Base-by-base conservation (phyloP, 2,329 filamentous ascomycete genomes). In the Colletotrichum sublineola region DNA sequence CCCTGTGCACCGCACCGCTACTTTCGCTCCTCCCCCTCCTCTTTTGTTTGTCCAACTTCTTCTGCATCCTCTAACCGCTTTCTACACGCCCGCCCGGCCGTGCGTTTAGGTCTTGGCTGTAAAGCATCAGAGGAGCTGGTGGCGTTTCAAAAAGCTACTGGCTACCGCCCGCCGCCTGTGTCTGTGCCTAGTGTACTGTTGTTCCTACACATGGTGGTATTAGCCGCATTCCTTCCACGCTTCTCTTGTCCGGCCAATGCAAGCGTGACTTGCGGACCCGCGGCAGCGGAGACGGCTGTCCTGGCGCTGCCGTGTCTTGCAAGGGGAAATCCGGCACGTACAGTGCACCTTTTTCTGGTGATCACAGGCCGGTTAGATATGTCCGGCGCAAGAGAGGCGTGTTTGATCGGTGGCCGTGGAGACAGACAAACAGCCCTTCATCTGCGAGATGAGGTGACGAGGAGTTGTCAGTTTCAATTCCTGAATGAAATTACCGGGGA, bases 1-100 rank as follows among this genome's bases (percentile, higher is more conserved):
- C 71, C 71, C 50, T 73, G 71, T 50, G 20, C 63, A 63, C 42
- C 57, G 67, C 71, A 73, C 71, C 71, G 71, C 71, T 73, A 71
- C 71, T 73, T 63, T 62, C 18, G 57, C 63, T 71, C 56, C 64
- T 38, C 24, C 24, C 56, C 60, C 52, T 61, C 61, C 14, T 71
- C 46, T 64, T 48, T 69, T 61, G 66, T 69, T 69, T 62, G 60
- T 69, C 60, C 69, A 69, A 69, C 69, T 65, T 57, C 50, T 60
- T 68, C 66, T 72, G 69, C 69, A 60, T 55, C 60, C 42, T 57
- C 46, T 55, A 60, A 33, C 55, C 61, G 60, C 44, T 64, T 72
- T 69, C 69, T 69, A 67, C 66, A 72, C 69, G 69, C 55, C 33
- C n/a, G 66, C n/a, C 64, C 57, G 57, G 53, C 48, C 69, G 55